A percentile compares a stretch with the other conserved stretches of the same genome.
These are phyloP conservation scores for Penicillium atrosanguineum DNA, from an alignment of 495 filamentous ascomycete genomes.

Conservation along the genomic window DNA sequence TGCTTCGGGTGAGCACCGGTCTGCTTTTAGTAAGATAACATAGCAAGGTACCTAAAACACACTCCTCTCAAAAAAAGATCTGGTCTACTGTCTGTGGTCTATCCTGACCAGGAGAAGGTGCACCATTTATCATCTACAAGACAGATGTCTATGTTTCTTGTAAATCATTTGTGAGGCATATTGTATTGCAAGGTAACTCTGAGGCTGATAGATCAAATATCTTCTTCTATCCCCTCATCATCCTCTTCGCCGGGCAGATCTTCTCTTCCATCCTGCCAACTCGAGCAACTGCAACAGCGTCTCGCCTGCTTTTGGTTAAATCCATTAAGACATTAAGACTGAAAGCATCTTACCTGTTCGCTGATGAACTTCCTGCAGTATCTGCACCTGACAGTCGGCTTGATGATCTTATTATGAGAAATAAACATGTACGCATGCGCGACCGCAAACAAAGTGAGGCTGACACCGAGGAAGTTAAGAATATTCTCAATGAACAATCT, in stretches of 20 bases:
- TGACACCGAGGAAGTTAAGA: conserved; percentile 64
- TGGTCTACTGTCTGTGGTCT: background rate
- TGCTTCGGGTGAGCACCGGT: background rate
- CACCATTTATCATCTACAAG: too few relatives aligned
- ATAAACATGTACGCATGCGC: conserved; percentile 63
- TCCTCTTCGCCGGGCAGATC: conserved; percentile 32
- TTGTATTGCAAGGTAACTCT: too few relatives aligned
- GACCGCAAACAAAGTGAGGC: conserved; percentile 61
- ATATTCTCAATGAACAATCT: conserved; percentile 66
- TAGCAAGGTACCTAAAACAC: background rate
- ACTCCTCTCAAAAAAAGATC: background rate
- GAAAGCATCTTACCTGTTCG: conserved; percentile 50
- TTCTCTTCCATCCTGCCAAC: conserved; percentile 76
- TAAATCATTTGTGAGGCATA: too few relatives aligned
- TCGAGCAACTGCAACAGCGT: conserved; percentile 70
- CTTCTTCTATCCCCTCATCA: conserved; percentile 2
- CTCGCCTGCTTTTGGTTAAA: conserved; percentile 41
- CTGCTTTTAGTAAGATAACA: too few relatives aligned
- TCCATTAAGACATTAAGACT: background rate
- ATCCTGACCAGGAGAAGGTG: too few relatives aligned
- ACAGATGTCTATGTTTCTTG: too few relatives aligned
- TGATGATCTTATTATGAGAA: conserved; percentile 65
- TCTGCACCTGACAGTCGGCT: conserved; percentile 65
- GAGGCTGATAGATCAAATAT: background rate
- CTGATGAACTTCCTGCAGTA: conserved; percentile 70